Percentiles rank a stretch among this genome's conserved stretches.
These are phyloP conservation scores for Oenanthe sinensis DNA, from an alignment of 129 eudicot species.

Conservation along the genomic window DNA sequence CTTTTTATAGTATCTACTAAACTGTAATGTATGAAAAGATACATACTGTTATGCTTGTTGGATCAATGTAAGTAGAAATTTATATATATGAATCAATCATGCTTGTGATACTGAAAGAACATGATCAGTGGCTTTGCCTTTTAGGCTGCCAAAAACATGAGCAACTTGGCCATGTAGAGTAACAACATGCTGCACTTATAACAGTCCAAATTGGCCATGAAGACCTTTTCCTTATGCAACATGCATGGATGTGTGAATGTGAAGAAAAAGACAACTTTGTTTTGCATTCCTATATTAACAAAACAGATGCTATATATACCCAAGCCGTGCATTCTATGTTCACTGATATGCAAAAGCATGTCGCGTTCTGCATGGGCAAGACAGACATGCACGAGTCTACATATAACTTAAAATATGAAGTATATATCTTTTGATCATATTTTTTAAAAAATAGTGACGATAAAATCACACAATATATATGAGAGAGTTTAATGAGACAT, in stretches of 20 bases:
- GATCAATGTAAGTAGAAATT: not conserved
- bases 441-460: not conserved
- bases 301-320: too few relatives aligned
- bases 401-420: not conserved
- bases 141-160: not conserved
- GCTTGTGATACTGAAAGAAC: not conserved
- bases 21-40: constrained; percentile 9
- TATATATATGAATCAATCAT: not conserved
- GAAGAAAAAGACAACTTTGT: too few relatives aligned
- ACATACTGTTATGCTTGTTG: not conserved
- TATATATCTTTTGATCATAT: not conserved
- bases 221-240: not conserved
- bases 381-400: not conserved
- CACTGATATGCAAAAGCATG: too few relatives aligned
- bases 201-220: not conserved
- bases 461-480: not conserved
- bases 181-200: not conserved
- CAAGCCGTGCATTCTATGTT: too few relatives aligned
- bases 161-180: not conserved
- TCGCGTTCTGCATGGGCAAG: not conserved
- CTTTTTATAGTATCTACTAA: constrained; percentile 1
- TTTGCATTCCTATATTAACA: too few relatives aligned
- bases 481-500: not conserved
- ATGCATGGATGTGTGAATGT: not conserved
- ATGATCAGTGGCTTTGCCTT: not conserved